Evolutionary conservation across 2,329 filamentous ascomycete genomes (phyloP).

Genomic region (Neobulgaria alba): DNA sequence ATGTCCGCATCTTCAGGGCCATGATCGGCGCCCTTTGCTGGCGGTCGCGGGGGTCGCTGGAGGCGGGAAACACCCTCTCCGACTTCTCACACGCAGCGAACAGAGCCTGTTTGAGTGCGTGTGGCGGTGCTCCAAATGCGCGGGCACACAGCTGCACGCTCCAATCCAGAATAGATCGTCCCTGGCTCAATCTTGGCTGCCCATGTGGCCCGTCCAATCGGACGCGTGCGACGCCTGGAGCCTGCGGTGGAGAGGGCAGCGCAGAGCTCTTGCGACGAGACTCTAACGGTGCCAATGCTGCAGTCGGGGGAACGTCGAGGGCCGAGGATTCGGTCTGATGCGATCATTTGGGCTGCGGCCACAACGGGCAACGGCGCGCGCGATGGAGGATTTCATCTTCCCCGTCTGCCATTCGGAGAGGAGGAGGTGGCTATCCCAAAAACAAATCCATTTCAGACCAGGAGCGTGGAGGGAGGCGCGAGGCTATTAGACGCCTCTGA

Average conservation of each 20-base stretch:
- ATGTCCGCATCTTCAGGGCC: neutral
- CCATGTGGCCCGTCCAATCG: conserved; percentile 4
- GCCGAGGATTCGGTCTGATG: neutral
- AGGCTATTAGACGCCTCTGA: neutral
- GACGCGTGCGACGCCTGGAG: neutral
- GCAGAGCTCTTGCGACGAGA: neutral
- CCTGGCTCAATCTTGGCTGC: neutral
- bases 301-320: neutral
- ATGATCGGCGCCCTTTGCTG: neutral
- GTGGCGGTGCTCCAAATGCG: conserved; percentile 12
- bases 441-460: no score
- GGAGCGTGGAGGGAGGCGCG: neutral
- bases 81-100: conserved; percentile 12
- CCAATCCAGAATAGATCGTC: conserved; percentile 15
- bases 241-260: conserved; percentile 8
- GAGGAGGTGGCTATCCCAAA: no score
- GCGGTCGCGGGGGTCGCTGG: neutral
- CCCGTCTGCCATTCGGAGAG: neutral
- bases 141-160: conserved; percentile 5
- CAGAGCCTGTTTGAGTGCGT: conserved; percentile 15
- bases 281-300: neutral
- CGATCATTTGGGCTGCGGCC: neutral
- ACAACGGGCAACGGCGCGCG: neutral
- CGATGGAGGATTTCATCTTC: no score
- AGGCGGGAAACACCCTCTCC: conserved; percentile 13